These are phyloP conservation scores for Crepidotus variabilis DNA, from an alignment of 768 basidiomycete genomes.

Conservation along the genomic window DNA sequence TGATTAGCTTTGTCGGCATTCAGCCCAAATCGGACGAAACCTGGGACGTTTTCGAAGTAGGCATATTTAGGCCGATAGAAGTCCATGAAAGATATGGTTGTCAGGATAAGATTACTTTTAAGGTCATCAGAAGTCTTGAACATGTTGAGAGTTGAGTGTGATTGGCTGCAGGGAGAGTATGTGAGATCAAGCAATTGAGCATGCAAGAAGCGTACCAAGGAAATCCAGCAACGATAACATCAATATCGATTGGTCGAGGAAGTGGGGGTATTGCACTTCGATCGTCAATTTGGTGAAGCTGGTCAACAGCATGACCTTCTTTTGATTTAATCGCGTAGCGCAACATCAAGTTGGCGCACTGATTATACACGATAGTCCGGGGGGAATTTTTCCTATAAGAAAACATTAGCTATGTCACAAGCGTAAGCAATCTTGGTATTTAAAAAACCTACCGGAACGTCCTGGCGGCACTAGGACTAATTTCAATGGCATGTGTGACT, in stretches of 20 bases:
- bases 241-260: constrained; percentile 49
- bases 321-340: constrained; percentile 51
- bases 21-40: constrained; percentile 42
- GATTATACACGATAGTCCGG: constrained; percentile 55
- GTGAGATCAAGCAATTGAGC: background rate
- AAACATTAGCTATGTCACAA: background rate
- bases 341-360: constrained; percentile 65
- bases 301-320: constrained; percentile 34
- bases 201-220: constrained; percentile 53
- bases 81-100: constrained; percentile 50
- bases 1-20: constrained; percentile 33
- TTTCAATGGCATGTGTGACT: constrained; percentile 66
- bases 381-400: constrained; percentile 48
- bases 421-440: background rate
- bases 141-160: constrained; percentile 73
- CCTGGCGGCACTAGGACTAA: constrained; percentile 68
- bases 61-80: constrained; percentile 36
- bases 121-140: constrained; percentile 61
- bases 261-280: constrained; percentile 34
- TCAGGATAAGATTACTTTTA: constrained; percentile 69
- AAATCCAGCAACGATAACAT: constrained; percentile 67
- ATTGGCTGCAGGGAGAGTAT: constrained; percentile 46
- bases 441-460: constrained; percentile 55
- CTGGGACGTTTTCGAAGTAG: constrained; percentile 53
- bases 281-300: constrained; percentile 37